phyloP scores from a whole-genome alignment of 2,329 filamentous ascomycete species.

The Ascochyta koolunga region DNA sequence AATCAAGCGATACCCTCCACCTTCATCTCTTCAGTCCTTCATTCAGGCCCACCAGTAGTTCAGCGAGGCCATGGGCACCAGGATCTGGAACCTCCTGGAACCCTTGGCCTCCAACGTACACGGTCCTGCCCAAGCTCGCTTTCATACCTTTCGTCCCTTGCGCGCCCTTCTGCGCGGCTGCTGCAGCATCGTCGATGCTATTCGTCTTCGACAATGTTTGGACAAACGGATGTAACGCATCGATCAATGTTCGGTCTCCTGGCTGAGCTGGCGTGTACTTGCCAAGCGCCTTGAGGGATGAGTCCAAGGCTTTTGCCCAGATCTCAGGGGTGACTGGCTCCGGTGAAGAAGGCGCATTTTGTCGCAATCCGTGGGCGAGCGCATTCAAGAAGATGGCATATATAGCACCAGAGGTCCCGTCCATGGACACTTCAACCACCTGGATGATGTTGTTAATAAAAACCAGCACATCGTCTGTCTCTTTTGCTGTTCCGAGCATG shows the following conservation, averaged over 20 bases:
- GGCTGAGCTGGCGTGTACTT: conserved; percentile 89
- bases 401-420: conserved; percentile 76
- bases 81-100: conserved; percentile 77
- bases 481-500: conserved; percentile 49
- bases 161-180: conserved; percentile 75
- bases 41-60: conserved; percentile 81
- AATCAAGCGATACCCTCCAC: conserved; percentile 38
- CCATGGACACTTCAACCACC: conserved; percentile 73
- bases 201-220: conserved; percentile 69
- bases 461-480: conserved; percentile 63
- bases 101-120: conserved; percentile 77
- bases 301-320: conserved; percentile 72
- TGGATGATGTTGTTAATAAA: conserved; percentile 66
- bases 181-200: conserved; percentile 73
- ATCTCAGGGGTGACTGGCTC: conserved; percentile 55
- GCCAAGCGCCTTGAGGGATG: conserved; percentile 67
- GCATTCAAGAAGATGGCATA: conserved; percentile 92
- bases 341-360: conserved; percentile 57
- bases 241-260: conserved; percentile 88
- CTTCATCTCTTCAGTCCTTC: conserved; percentile 53
- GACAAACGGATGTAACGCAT: conserved; percentile 88
- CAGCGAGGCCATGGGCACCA: conserved; percentile 77
- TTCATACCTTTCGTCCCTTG: conserved; percentile 91
- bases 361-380: conserved; percentile 70
- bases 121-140: conserved; percentile 81